phyloP scores from a whole-genome alignment of 495 filamentous ascomycete genomes.

The Penicillium robsamsonii region DNA sequence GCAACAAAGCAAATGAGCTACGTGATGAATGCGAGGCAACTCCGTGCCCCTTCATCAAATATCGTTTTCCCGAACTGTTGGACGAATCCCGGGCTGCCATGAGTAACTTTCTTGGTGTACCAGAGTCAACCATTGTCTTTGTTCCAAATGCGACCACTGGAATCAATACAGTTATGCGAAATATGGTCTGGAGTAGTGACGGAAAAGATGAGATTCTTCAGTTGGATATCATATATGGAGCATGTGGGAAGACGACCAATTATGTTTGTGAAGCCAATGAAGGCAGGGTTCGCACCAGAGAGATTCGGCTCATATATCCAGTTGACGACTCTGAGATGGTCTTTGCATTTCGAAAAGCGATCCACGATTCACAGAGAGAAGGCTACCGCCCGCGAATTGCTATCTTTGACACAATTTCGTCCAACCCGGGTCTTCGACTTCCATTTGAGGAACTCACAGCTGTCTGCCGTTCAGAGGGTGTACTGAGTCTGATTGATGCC shows the following conservation, averaged over 20 bases:
- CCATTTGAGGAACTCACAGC: constrained; percentile 64
- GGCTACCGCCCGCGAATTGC: constrained; percentile 53
- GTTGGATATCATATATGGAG: constrained; percentile 68
- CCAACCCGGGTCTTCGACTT: constrained; percentile 65
- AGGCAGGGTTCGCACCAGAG: constrained; percentile 20
- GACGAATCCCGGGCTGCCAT: constrained; percentile 61
- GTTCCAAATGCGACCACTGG: constrained; percentile 73
- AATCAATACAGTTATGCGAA: constrained; percentile 71
- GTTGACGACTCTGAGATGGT: constrained; percentile 56
- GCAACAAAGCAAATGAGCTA: constrained; percentile 49
- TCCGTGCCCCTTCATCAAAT: constrained; percentile 71
- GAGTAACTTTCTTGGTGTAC: constrained; percentile 60
- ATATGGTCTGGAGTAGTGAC: constrained; percentile 53
- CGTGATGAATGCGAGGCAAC: constrained; percentile 56
- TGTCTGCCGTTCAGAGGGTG: constrained; percentile 55
- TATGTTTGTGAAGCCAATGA: constrained; percentile 61
- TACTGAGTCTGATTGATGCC: constrained; percentile 63
- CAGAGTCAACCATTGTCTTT: constrained; percentile 61
- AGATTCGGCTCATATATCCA: constrained; percentile 51
- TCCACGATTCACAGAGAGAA: constrained; percentile 34
- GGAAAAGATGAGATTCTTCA: constrained; percentile 52
- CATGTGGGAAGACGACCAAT: constrained; percentile 63
- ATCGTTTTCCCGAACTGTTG: constrained; percentile 55
- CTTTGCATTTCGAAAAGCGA: constrained; percentile 40
- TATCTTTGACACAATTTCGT: constrained; percentile 71